Conservation (phyloP, 768 basidiomycete species). For the Tylopilus felleus region DNA sequence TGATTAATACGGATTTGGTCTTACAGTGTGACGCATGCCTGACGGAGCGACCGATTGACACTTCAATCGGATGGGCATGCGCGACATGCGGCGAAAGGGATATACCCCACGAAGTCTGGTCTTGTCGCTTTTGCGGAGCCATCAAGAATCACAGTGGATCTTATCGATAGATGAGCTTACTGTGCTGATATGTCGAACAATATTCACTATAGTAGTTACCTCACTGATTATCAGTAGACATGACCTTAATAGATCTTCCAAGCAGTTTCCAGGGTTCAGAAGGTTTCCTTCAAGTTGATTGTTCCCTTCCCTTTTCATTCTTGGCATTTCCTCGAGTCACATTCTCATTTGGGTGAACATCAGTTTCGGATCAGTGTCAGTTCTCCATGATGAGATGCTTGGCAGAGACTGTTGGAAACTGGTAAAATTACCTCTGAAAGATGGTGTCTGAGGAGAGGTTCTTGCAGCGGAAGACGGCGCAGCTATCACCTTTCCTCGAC, state of each 20-base stretch:
- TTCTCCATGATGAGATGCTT: no score
- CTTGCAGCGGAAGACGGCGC: no score
- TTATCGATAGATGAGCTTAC: background rate
- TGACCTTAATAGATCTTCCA: background rate
- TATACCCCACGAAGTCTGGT: slow-evolving; percentile 68
- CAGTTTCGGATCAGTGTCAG: background rate
- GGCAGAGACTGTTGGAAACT: no score
- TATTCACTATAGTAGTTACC: background rate
- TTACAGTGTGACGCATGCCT: slow-evolving; percentile 64
- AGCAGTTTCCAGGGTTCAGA: background rate
- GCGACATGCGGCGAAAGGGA: slow-evolving; percentile 57
- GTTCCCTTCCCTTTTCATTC: background rate
- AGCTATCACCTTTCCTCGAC: no score
- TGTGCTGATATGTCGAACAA: background rate
- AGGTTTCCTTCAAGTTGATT: slow-evolving; percentile 19
- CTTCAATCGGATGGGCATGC: slow-evolving; percentile 58
- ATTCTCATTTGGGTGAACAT: slow-evolving; percentile 42
- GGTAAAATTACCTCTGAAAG: no score
- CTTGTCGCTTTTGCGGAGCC: slow-evolving; percentile 67
- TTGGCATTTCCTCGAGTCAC: slow-evolving; percentile 57
- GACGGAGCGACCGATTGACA: slow-evolving; percentile 35
- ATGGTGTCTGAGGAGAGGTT: no score
- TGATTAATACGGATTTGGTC: slow-evolving; percentile 49
- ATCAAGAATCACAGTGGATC: slow-evolving; percentile 46
- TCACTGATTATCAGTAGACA: background rate